phyloP scores from a whole-genome alignment of 2,329 filamentous ascomycete species.

The Stagonosporopsis tanaceti region DNA sequence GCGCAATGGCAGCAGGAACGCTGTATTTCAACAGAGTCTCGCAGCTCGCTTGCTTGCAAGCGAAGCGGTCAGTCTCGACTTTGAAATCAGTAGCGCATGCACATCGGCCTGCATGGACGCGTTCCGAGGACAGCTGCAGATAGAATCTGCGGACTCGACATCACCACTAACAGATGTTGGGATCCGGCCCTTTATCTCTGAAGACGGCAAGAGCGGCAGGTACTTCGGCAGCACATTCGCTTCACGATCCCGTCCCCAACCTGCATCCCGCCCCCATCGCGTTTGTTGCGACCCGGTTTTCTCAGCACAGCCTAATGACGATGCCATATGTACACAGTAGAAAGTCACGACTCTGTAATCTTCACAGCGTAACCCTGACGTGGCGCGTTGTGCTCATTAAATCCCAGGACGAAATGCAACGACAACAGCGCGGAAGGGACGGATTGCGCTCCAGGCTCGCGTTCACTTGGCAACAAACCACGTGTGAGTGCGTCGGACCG shows the following conservation, averaged over 20 bases:
- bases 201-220: constrained; percentile 14
- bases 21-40: background rate
- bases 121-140: constrained; percentile 1
- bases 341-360: background rate
- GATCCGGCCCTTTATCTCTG: constrained; percentile 15
- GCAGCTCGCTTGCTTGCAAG: constrained; percentile 1
- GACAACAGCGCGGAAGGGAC: constrained; percentile 1
- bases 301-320: constrained; percentile 5
- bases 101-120: constrained; percentile 1
- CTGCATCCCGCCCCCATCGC: constrained; percentile 7
- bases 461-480: constrained; percentile 16
- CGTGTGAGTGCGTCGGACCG: constrained; percentile 8
- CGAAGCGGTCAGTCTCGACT: constrained; percentile 10
- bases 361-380: constrained; percentile 4
- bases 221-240: constrained; percentile 16
- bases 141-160: constrained; percentile 6
- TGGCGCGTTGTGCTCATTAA: constrained; percentile 5
- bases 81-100: constrained; percentile 2
- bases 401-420: background rate
- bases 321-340: constrained; percentile 18
- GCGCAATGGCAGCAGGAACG: constrained; percentile 1
- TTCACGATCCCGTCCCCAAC: constrained; percentile 17
- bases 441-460: constrained; percentile 1
- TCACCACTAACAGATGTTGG: constrained; percentile 11
- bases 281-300: constrained; percentile 2